These are phyloP conservation scores for Eurotiales sp. DNA, from an alignment of 2,329 filamentous ascomycete genomes.

Conservation along the genomic window DNA sequence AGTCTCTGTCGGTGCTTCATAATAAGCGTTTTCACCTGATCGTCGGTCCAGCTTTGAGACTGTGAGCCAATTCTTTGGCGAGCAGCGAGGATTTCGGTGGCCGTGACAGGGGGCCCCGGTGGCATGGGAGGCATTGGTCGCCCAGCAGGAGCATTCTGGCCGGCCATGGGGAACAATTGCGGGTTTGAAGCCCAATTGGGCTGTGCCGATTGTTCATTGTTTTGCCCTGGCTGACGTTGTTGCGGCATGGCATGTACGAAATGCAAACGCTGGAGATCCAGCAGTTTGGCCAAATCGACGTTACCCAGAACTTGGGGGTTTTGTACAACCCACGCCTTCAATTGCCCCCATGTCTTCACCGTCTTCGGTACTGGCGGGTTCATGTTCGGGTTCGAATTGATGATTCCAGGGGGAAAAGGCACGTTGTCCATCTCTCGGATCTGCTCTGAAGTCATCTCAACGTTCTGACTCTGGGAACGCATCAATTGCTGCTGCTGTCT, in stretches of 20 bases:
- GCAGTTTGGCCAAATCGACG: slow-evolving; percentile 39
- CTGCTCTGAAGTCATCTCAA: slow-evolving; percentile 40
- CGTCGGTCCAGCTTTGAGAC: slow-evolving; percentile 36
- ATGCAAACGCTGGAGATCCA: slow-evolving; percentile 42
- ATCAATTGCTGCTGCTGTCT: slow-evolving; percentile 27
- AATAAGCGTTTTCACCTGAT: slow-evolving; percentile 38
- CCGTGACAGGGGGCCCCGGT: slow-evolving; percentile 26
- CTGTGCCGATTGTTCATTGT: slow-evolving; percentile 22
- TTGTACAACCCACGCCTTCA: slow-evolving; percentile 51
- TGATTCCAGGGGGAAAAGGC: slow-evolving; percentile 34
- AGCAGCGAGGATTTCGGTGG: slow-evolving; percentile 33
- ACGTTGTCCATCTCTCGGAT: slow-evolving; percentile 41
- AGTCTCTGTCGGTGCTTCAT: slow-evolving; percentile 35
- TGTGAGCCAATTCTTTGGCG: slow-evolving; percentile 34
- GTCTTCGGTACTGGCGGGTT: slow-evolving; percentile 44
- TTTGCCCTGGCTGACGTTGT: slow-evolving; percentile 17
- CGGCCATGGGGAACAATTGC: slow-evolving; percentile 27
- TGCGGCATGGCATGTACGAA: slow-evolving; percentile 36
- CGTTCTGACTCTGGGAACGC: slow-evolving; percentile 31
- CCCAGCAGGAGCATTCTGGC: slow-evolving; percentile 25
- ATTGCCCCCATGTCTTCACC: slow-evolving; percentile 54
- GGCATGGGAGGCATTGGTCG: slow-evolving; percentile 22
- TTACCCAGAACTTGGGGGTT: slow-evolving; percentile 44
- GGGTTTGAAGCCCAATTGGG: slow-evolving; percentile 24
- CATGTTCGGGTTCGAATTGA: slow-evolving; percentile 29